phyloP scores from a whole-genome alignment of 139 green algal genomes.

The Ostreobium quekettii region DNA sequence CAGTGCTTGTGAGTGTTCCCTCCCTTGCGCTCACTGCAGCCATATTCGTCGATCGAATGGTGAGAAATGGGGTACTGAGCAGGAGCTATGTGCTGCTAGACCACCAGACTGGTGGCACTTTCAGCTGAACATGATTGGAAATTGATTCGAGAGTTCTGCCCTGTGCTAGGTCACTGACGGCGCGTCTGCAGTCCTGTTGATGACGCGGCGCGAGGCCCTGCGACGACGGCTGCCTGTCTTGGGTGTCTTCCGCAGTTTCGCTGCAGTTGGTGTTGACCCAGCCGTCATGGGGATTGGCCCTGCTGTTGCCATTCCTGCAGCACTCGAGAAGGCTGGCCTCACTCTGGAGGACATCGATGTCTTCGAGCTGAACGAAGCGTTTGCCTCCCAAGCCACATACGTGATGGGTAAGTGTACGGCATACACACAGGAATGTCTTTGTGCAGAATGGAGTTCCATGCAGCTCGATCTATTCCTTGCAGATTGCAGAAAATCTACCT shows the following conservation, averaged over 20 bases:
- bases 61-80: too few species aligned
- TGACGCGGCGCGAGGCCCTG: slow-evolving; percentile 84
- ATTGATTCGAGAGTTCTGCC: too few species aligned
- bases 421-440: background rate
- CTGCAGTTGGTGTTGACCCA: slow-evolving; percentile 87
- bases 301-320: slow-evolving; percentile 89
- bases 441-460: too few species aligned
- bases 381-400: slow-evolving; percentile 87
- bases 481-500: too few species aligned
- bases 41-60: too few species aligned
- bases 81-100: too few species aligned
- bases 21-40: too few species aligned
- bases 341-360: slow-evolving; percentile 90
- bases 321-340: slow-evolving; percentile 67
- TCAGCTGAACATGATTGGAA: too few species aligned
- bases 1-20: too few species aligned
- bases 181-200: slow-evolving; percentile 82
- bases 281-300: slow-evolving; percentile 96
- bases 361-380: slow-evolving; percentile 98
- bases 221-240: slow-evolving; percentile 76
- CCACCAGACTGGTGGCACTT: too few species aligned
- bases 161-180: slow-evolving; percentile 94
- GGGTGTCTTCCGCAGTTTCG: slow-evolving; percentile 83
- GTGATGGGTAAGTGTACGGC: slow-evolving; percentile 29
- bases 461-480: too few species aligned